Conservation (phyloP, 2,329 filamentous ascomycete species). For the Chlorencoelia australis region DNA sequence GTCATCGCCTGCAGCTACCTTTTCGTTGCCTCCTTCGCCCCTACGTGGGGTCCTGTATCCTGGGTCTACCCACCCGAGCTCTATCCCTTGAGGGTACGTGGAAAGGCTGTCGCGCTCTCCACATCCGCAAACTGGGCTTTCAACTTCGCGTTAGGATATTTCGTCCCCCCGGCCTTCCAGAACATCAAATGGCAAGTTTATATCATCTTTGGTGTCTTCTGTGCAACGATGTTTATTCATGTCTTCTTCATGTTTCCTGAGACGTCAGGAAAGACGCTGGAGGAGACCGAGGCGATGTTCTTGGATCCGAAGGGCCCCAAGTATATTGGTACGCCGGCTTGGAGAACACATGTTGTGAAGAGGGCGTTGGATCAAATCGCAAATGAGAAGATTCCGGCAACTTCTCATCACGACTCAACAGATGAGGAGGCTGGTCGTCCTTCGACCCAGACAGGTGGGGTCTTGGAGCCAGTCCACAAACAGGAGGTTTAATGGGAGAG, state of each 20-base stretch:
- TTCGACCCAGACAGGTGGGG: too few species aligned
- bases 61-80: conserved; percentile 42
- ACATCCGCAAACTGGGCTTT: conserved; percentile 42
- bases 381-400: too few species aligned
- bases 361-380: too few species aligned
- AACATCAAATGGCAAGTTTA: conserved; percentile 42
- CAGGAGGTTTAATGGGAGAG: too few species aligned
- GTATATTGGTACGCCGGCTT: conserved; percentile 22
- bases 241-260: conserved; percentile 47
- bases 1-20: conserved; percentile 58
- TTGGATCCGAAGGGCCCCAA: conserved; percentile 19
- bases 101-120: conserved; percentile 43
- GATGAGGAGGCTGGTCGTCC: too few species aligned
- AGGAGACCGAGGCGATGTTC: conserved; percentile 42
- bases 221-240: conserved; percentile 39
- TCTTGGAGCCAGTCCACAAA: too few species aligned
- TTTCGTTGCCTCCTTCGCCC: conserved; percentile 45
- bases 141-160: conserved; percentile 40
- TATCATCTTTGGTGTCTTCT: conserved; percentile 43
- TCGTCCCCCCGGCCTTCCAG: conserved; percentile 36
- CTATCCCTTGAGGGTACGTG: conserved; percentile 38
- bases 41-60: conserved; percentile 40
- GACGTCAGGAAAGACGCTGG: conserved; percentile 43
- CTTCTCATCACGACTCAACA: too few species aligned
- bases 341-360: conserved; percentile 22